Conservation (phyloP, 2,329 filamentous ascomycete species). For the Neurospora crassa region DNA sequence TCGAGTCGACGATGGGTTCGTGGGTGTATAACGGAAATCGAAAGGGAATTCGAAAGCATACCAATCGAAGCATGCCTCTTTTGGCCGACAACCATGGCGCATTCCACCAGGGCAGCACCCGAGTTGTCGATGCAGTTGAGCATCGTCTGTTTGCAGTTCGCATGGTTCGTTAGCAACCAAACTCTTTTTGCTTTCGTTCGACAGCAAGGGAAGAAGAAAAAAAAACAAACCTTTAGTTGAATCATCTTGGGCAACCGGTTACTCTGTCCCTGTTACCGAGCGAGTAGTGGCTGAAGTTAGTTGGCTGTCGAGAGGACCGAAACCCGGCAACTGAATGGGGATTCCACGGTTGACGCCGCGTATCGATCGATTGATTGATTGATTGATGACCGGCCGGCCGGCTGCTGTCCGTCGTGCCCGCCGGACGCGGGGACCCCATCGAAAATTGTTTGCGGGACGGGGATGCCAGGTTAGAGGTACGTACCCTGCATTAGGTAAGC, state of each 20-base stretch:
- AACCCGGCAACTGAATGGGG: neutral
- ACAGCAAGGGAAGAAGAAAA: no score
- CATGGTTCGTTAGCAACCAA: constrained; percentile 14
- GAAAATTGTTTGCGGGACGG: neutral
- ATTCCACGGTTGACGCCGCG: neutral
- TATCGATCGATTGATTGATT: neutral
- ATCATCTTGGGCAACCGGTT: constrained; percentile 57
- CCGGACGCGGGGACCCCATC: neutral
- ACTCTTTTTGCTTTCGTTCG: no score
- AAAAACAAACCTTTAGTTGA: constrained; percentile 54
- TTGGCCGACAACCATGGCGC: constrained; percentile 83
- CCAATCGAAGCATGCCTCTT: constrained; percentile 83
- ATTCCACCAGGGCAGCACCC: constrained; percentile 93
- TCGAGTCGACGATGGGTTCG: neutral
- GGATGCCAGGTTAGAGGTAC: neutral
- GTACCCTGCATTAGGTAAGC: neutral
- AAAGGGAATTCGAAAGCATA: constrained; percentile 36
- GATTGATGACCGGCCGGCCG: neutral
- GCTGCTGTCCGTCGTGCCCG: neutral
- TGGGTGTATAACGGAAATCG: constrained; percentile 1
- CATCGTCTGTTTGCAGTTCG: constrained; percentile 57
- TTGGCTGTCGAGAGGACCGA: neutral
- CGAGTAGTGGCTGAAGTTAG: neutral
- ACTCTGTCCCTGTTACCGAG: neutral
- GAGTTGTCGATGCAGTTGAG: constrained; percentile 99